phyloP scores from a whole-genome alignment of 257 asterid species.

The Solanum neorickii region DNA sequence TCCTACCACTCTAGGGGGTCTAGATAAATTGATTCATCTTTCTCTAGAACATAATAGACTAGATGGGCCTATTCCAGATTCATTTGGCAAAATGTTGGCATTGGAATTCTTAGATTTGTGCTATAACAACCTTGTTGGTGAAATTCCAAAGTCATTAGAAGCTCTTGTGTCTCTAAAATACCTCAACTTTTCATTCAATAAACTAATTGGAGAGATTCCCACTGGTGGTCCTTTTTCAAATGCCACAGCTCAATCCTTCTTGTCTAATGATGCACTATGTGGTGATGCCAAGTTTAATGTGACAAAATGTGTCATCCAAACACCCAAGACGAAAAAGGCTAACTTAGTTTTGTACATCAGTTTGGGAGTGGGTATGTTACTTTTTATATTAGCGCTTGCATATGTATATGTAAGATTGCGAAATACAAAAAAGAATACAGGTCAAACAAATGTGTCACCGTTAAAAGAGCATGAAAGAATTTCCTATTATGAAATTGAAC shows the following conservation, averaged over 20 bases:
- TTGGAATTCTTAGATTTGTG: background rate
- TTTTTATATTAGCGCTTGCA: background rate
- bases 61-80: background rate
- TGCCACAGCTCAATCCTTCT: background rate
- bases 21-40: background rate
- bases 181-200: background rate
- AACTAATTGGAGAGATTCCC: background rate
- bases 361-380: background rate
- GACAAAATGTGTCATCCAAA: background rate
- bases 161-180: background rate
- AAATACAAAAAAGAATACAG: background rate
- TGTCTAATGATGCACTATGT: background rate
- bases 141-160: background rate
- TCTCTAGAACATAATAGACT: background rate
- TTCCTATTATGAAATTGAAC: background rate
- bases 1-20: background rate
- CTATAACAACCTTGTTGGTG: background rate
- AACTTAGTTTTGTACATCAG: background rate
- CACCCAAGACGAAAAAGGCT: background rate
- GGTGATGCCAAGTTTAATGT: background rate
- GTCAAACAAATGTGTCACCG: background rate
- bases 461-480: background rate
- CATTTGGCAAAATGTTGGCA: background rate
- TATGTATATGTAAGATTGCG: background rate
- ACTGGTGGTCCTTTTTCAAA: background rate